Percentiles rank a stretch among this genome's conserved stretches.
Conservation (phyloP, 495 filamentous ascomycete genomes). For the Penicillium pancosmium region DNA sequence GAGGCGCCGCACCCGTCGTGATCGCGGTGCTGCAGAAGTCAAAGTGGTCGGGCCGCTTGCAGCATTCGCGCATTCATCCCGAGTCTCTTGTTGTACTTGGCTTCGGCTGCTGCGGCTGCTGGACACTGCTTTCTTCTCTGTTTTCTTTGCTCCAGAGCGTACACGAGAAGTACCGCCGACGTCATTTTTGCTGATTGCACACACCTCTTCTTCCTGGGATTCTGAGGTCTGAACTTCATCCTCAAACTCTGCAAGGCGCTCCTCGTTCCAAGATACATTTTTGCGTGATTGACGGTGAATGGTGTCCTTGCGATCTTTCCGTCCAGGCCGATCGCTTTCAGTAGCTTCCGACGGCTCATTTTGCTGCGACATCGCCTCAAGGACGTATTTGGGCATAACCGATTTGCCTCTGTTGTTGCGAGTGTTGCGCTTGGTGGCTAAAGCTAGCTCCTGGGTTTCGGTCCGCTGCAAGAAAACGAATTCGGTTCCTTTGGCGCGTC, state of each 20-base stretch:
- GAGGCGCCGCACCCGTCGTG: slow-evolving; percentile 41
- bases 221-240: slow-evolving; percentile 11
- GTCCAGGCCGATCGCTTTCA: slow-evolving; percentile 14
- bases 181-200: slow-evolving; percentile 18
- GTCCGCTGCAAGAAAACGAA: slow-evolving; percentile 58
- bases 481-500: slow-evolving; percentile 57
- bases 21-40: slow-evolving; percentile 33
- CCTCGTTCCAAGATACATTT: slow-evolving; percentile 48
- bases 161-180: slow-evolving; percentile 14
- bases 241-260: slow-evolving; percentile 36
- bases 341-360: slow-evolving; percentile 3
- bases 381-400: slow-evolving; percentile 46
- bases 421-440: slow-evolving; percentile 59
- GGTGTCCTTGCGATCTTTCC: slow-evolving; percentile 1
- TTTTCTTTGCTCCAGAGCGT: slow-evolving; percentile 16
- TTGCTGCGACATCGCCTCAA: slow-evolving; percentile 45
- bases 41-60: slow-evolving; percentile 19
- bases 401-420: slow-evolving; percentile 58
- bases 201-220: slow-evolving; percentile 18
- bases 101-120: slow-evolving; percentile 32
- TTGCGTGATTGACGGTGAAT: slow-evolving; percentile 24
- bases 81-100: slow-evolving; percentile 23
- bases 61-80: slow-evolving; percentile 15
- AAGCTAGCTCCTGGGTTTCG: slow-evolving; percentile 59
- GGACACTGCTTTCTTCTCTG: slow-evolving; percentile 31